Evolutionary conservation across 306 rosid species (phyloP), one percentile per base, ranked within the genome.

Genomic region (Vigna trinervia): DNA sequence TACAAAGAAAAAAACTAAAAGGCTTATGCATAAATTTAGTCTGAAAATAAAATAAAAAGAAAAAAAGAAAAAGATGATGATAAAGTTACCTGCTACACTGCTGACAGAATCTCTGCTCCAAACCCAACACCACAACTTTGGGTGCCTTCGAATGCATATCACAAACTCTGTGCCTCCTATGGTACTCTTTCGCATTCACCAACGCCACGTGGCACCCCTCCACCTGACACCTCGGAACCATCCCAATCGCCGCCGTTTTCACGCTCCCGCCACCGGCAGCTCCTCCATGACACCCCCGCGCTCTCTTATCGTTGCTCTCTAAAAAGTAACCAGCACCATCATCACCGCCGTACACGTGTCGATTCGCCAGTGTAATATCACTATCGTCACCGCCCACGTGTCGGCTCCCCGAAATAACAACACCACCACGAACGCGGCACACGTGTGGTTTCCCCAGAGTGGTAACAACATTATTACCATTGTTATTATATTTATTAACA

Each of bases 61-160:
- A 45, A 4, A 41, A 41, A 64, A 30, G 26, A 19, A 43, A 45
- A 23, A 46, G 58, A 28, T 1, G n/a, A 50, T 23, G 39, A 71
- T 19, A 28, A 58, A 74, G 51, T 43, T 28, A 91, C 97, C 97
- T 88, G 89, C 97, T 92, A 70, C 97, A 92, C 82, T 90, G 97
- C 83, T 92, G 97, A 62, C 97, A 92, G 81, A 92, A 92, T 63
- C 97, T 89, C 85, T 92, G 96, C 57, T 87, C 93, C 66, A 84
- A 46, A 50, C 96, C 97, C 12, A 84, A 69, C 0, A 92, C 92
- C n/a, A 88, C 79, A 41, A 87, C 97, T 75, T 81, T 90, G 7
- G 93, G 88, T 17, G 97, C 97, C 84, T 92, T 92, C 28, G 97
- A 90, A 82, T 92, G 97, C 89, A 81, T 84, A 85, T 88, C 96